Conservation (phyloP, 352 stramenopile genomes). For the Globisporangium ultimum region DNA sequence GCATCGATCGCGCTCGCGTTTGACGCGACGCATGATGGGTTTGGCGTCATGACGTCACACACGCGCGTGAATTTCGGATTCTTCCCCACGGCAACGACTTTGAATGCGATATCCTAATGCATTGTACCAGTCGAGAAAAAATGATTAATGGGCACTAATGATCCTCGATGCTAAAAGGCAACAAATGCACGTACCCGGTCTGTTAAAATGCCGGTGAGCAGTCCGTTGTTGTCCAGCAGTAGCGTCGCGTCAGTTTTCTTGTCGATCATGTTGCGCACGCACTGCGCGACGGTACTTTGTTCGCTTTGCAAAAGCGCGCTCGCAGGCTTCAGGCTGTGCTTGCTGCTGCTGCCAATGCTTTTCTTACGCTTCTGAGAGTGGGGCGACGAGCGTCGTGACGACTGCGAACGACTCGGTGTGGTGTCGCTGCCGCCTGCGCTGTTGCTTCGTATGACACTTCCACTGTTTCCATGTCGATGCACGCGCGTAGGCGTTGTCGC, state of each 20-base stretch:
- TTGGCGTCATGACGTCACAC: constrained; percentile 92
- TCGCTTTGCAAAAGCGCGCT: constrained; percentile 71
- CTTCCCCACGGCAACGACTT: constrained; percentile 89
- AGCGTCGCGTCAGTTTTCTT: constrained; percentile 92
- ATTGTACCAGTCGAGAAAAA: neutral
- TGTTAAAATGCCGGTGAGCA: constrained; percentile 94
- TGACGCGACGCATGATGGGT: constrained; percentile 92
- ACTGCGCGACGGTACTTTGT: constrained; percentile 65
- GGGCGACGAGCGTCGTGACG: constrained; percentile 8
- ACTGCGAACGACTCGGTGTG: constrained; percentile 1
- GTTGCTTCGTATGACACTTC: constrained; percentile 5
- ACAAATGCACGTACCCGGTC: constrained; percentile 66
- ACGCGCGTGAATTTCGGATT: constrained; percentile 76
- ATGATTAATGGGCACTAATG: neutral
- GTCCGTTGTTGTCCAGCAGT: constrained; percentile 83
- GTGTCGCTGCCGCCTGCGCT: constrained; percentile 21
- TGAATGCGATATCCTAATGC: constrained; percentile 91
- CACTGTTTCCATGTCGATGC: constrained; percentile 7
- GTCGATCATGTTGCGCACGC: constrained; percentile 82
- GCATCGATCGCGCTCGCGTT: constrained; percentile 94
- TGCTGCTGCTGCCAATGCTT: constrained; percentile 17
- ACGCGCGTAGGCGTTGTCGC: neutral
- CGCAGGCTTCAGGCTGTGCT: constrained; percentile 65
- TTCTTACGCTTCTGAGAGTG: constrained; percentile 15
- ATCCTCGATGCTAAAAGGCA: neutral